Evolutionary conservation across 169 alveolate genomes (phyloP).

Genomic region (Perkinsus marinus): DNA sequence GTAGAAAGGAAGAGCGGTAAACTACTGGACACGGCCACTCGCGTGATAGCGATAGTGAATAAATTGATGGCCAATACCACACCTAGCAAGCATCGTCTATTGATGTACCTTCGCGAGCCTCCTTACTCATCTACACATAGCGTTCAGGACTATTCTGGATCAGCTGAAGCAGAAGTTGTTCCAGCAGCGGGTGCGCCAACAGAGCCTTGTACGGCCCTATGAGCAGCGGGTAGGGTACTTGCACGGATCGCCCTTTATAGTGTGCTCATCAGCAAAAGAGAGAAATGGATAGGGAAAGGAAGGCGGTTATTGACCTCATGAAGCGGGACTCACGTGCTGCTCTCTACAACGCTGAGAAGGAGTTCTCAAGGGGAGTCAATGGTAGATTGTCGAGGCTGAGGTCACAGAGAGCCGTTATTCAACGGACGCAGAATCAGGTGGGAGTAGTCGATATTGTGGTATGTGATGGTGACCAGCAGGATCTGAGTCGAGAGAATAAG

Average conservation of each 20-base stretch:
- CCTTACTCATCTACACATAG: too few species aligned
- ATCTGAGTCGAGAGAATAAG: too few species aligned
- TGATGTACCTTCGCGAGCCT: too few species aligned
- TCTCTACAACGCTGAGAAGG: too few species aligned
- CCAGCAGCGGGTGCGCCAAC: neutral
- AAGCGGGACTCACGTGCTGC: too few species aligned
- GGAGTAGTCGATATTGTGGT: too few species aligned
- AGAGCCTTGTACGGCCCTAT: neutral
- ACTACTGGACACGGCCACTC: neutral
- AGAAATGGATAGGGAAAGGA: neutral
- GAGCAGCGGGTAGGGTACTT: neutral
- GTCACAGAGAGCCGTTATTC: too few species aligned
- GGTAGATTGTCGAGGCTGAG: too few species aligned
- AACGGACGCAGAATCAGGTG: too few species aligned
- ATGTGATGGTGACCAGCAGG: too few species aligned
- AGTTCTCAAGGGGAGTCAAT: too few species aligned
- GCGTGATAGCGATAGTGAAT: neutral
- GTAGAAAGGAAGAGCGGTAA: neutral
- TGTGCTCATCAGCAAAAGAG: neutral
- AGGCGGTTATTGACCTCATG: neutral
- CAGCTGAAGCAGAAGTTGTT: neutral
- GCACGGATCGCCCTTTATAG: neutral
- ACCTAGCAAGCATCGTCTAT: neutral
- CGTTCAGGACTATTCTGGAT: neutral
- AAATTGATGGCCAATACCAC: neutral